phyloP scores from a whole-genome alignment of 192 early-diverging fungal genomes.

The Dissophora ornata region DNA sequence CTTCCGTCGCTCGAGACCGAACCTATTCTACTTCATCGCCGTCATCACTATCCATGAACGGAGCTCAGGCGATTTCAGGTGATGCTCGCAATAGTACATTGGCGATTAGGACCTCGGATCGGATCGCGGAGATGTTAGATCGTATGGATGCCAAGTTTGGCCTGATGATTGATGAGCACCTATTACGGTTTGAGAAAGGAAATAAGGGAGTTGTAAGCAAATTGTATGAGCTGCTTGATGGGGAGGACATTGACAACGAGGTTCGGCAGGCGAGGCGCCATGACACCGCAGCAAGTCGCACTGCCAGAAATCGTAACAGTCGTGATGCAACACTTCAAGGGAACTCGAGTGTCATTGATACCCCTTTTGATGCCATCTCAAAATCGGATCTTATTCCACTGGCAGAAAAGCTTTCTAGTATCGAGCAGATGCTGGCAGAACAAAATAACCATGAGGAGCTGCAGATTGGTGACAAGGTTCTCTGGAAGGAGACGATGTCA shows the following conservation, averaged over 20 bases:
- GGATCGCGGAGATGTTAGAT: slow-evolving; percentile 39
- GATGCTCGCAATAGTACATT: background rate
- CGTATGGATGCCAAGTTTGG: slow-evolving; percentile 34
- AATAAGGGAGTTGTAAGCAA: slow-evolving; percentile 38
- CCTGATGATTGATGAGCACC: slow-evolving; percentile 46
- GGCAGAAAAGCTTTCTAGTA: too few species aligned
- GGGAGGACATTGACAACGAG: slow-evolving; percentile 14
- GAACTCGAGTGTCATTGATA: too few species aligned
- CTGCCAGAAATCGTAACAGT: too few species aligned
- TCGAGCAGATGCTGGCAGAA: too few species aligned
- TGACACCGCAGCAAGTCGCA: too few species aligned
- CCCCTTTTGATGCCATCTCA: too few species aligned
- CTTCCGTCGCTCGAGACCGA: slow-evolving; percentile 8
- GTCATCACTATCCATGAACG: background rate
- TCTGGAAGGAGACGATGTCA: too few species aligned
- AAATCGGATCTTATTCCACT: too few species aligned
- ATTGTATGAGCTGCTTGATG: slow-evolving; percentile 28
- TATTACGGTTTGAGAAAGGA: slow-evolving; percentile 27
- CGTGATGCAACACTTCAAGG: too few species aligned
- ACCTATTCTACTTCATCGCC: background rate
- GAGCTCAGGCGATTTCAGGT: background rate
- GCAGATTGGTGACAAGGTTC: too few species aligned
- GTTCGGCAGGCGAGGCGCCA: background rate
- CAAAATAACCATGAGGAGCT: too few species aligned
- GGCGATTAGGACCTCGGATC: slow-evolving; percentile 27